Evolutionary conservation across 2,329 filamentous ascomycete genomes (phyloP).

Genomic region (Fusarium sororula): DNA sequence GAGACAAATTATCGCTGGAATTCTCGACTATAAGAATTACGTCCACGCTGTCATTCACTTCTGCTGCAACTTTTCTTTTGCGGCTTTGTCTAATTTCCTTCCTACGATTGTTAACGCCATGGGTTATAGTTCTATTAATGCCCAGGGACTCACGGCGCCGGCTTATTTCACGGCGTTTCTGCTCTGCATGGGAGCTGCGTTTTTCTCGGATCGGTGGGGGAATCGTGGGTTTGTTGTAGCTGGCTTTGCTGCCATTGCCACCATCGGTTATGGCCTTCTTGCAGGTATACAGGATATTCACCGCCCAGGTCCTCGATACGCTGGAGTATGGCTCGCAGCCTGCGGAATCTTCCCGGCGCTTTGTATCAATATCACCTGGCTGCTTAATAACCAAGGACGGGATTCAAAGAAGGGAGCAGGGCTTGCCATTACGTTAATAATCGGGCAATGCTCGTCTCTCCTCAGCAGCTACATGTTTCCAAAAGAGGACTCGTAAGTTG

Average conservation of each 20-base stretch:
- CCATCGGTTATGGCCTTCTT: conserved; percentile 2
- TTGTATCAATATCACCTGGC: conserved; percentile 20
- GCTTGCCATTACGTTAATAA: neutral
- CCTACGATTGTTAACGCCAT: conserved; percentile 19
- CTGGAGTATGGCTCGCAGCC: conserved; percentile 20
- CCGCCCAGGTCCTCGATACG: neutral
- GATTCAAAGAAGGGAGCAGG: conserved; percentile 23
- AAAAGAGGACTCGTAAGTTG: conserved; percentile 23
- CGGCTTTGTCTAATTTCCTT: conserved; percentile 27
- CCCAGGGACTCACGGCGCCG: conserved; percentile 17
- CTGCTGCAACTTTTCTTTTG: conserved; percentile 36
- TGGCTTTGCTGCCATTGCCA: neutral
- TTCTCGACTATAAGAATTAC: conserved; percentile 27
- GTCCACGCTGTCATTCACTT: conserved; percentile 31
- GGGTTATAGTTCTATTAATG: conserved; percentile 10
- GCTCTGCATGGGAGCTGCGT: conserved; percentile 7
- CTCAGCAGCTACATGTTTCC: conserved; percentile 28
- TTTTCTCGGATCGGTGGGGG: conserved; percentile 18
- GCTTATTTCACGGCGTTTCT: conserved; percentile 16
- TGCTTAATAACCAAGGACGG: conserved; percentile 25
- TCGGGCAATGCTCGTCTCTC: conserved; percentile 29
- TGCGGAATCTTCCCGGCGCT: conserved; percentile 20
- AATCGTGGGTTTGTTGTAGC: conserved; percentile 22
- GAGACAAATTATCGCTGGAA: conserved; percentile 14
- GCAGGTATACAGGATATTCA: neutral